phyloP scores from a whole-genome alignment of 805 yeast genomes.

The Saccharomycopsis malanga region DNA sequence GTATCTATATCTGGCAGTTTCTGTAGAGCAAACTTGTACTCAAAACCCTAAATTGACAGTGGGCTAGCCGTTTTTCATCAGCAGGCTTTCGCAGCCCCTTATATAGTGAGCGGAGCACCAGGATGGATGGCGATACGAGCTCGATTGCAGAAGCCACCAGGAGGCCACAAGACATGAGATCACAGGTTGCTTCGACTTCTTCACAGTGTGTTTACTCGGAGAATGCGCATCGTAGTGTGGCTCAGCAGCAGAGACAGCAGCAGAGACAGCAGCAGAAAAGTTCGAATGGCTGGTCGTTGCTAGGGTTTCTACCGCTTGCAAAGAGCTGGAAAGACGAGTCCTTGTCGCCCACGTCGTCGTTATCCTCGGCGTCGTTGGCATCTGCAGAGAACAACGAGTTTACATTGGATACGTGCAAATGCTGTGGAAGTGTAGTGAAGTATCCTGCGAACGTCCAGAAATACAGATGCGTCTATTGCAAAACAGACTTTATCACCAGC shows the following conservation, averaged over 20 bases:
- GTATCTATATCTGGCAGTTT: too few relatives aligned
- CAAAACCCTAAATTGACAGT: too few relatives aligned
- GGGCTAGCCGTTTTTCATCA: too few relatives aligned
- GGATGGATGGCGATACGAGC: too few relatives aligned
- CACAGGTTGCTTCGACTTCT: too few relatives aligned
- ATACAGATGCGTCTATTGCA: conserved; percentile 57
- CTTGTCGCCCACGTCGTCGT: conserved; percentile 17
- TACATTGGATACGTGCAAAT: conserved; percentile 31
- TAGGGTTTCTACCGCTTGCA: not conserved
- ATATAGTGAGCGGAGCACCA: too few relatives aligned
- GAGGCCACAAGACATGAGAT: too few relatives aligned
- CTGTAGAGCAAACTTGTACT: too few relatives aligned
- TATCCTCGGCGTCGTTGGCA: conserved; percentile 14
- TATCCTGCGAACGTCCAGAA: conserved; percentile 32
- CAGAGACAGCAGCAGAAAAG: not conserved
- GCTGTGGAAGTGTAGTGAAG: conserved; percentile 41
- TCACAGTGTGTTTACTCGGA: not conserved
- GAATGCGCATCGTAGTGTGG: not conserved
- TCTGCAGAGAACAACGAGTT: conserved; percentile 11
- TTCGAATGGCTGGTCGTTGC: conserved; percentile 2
- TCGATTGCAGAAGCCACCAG: too few relatives aligned
- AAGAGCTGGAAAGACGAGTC: not conserved
- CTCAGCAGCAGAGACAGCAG: not conserved
- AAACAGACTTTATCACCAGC: conserved; percentile 24
- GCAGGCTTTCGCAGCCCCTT: too few relatives aligned